Evolutionary conservation across 1,139 yeast species (phyloP).

Genomic region (Candida sojae): DNA sequence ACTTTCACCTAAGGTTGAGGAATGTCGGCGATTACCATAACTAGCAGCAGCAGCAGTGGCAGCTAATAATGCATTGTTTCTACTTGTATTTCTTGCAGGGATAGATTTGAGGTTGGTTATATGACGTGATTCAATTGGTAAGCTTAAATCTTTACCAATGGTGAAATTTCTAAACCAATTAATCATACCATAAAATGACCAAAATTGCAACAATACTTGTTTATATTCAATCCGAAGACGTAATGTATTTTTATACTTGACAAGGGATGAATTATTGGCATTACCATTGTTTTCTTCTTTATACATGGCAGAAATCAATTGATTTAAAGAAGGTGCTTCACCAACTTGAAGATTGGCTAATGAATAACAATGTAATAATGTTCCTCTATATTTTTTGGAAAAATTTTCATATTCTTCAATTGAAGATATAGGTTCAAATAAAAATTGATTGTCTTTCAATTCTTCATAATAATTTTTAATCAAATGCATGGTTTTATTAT

Average conservation of each 20-base stretch:
- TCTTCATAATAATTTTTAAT: conserved; percentile 21
- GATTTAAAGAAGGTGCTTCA: conserved; percentile 38
- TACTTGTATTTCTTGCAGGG: conserved; percentile 25
- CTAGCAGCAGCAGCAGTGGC: conserved; percentile 30
- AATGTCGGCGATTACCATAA: conserved; percentile 10
- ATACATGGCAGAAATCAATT: conserved; percentile 28
- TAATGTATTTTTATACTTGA: conserved; percentile 37
- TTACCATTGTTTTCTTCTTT: conserved; percentile 23
- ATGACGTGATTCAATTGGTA: conserved; percentile 33
- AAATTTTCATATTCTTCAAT: conserved; percentile 18
- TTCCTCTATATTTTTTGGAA: conserved; percentile 24
- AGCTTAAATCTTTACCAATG: conserved; percentile 39
- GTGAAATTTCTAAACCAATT: conserved; percentile 40
- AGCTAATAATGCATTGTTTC: conserved; percentile 27
- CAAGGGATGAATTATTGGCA: conserved; percentile 25
- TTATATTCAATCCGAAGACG: conserved; percentile 43
- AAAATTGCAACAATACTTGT: conserved; percentile 43
- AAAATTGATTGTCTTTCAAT: conserved; percentile 30
- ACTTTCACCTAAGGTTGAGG: background rate
- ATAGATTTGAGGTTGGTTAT: conserved; percentile 33
- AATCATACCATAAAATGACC: conserved; percentile 44
- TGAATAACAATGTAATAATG: conserved; percentile 29
- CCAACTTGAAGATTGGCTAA: conserved; percentile 36
- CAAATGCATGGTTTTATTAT: conserved; percentile 17
- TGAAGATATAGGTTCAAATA: conserved; percentile 39